A percentile compares a stretch with the other conserved stretches of the same genome.
phyloP scores from a whole-genome alignment of 163 green algal genomes.

The Coccomyxa subellipsoidea region DNA sequence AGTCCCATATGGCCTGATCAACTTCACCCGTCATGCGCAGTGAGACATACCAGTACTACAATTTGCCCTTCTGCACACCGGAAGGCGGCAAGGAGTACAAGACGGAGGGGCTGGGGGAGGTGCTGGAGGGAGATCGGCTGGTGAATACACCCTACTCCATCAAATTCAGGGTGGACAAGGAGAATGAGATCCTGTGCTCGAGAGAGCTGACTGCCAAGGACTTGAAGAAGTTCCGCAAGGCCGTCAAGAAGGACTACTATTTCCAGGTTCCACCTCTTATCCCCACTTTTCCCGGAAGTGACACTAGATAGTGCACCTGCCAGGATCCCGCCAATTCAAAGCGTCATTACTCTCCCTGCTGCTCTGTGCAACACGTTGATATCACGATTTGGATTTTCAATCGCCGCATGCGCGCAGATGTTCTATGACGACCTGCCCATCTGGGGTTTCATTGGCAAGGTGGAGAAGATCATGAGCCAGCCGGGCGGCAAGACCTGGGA shows the following conservation, averaged over 20 bases:
- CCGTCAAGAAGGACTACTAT: conserved; percentile 94
- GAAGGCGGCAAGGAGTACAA: conserved; percentile 78
- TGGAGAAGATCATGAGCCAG: conserved; percentile 47
- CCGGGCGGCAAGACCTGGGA: conserved; percentile 2
- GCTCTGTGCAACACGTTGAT: too few relatives aligned
- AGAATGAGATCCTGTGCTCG: conserved; percentile 79
- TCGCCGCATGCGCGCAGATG: conserved; percentile 66
- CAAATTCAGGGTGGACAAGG: conserved; percentile 80
- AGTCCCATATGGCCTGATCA: neutral
- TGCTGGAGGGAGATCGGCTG: conserved; percentile 61
- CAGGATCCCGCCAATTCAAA: too few relatives aligned
- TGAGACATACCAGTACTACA: conserved; percentile 98
- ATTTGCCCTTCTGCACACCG: conserved; percentile 90
- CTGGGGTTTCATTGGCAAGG: conserved; percentile 95
- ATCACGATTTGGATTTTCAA: too few relatives aligned
- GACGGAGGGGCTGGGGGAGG: conserved; percentile 76
- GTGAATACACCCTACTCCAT: conserved; percentile 84
- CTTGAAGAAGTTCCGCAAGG: conserved; percentile 76
- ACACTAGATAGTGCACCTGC: too few relatives aligned
- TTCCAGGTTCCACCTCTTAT: conserved; percentile 75
- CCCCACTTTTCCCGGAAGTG: too few relatives aligned
- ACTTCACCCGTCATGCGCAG: conserved; percentile 36
- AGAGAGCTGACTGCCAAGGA: conserved; percentile 69
- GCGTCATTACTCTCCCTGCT: too few relatives aligned
- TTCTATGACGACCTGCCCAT: conserved; percentile 96